Percentiles rank a stretch among this genome's conserved stretches.
Evolutionary conservation across 1,139 yeast genomes (phyloP).

Genomic region (Diutina catenulata): DNA sequence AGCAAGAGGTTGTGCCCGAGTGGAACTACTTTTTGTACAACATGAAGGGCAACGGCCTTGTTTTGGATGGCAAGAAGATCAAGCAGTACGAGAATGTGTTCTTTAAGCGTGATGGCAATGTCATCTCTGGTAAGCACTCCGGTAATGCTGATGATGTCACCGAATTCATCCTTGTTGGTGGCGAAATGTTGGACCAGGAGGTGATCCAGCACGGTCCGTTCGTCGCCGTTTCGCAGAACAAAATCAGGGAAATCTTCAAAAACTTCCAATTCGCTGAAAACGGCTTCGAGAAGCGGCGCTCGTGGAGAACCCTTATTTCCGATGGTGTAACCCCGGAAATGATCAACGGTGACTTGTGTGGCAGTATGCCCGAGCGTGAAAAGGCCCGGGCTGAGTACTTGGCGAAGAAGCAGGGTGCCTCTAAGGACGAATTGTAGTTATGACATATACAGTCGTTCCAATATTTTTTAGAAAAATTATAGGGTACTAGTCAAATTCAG

Average conservation of each 20-base stretch:
- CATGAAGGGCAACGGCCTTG: slow-evolving; percentile 46
- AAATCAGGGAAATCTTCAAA: slow-evolving; percentile 53
- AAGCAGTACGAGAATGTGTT: slow-evolving; percentile 45
- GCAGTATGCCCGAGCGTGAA: slow-evolving; percentile 23
- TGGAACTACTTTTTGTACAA: slow-evolving; percentile 70
- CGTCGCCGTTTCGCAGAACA: slow-evolving; percentile 55
- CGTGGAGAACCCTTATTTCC: slow-evolving; percentile 62
- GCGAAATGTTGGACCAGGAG: slow-evolving; percentile 64
- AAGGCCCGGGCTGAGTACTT: slow-evolving; percentile 18
- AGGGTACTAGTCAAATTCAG: not conserved
- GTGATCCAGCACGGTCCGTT: slow-evolving; percentile 88
- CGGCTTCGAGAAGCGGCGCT: slow-evolving; percentile 62
- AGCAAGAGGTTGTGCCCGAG: slow-evolving; percentile 47
- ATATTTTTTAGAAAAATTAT: no score
- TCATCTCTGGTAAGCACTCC: slow-evolving; percentile 28
- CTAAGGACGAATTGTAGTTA: slow-evolving; percentile 7
- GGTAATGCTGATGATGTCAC: slow-evolving; percentile 17
- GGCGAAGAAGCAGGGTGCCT: slow-evolving; percentile 5
- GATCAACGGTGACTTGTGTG: slow-evolving; percentile 29
- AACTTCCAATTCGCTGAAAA: slow-evolving; percentile 60
- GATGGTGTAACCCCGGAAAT: slow-evolving; percentile 41
- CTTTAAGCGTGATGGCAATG: slow-evolving; percentile 56
- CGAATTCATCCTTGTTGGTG: slow-evolving; percentile 64
- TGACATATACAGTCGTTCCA: not conserved
- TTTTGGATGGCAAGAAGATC: slow-evolving; percentile 29